phyloP scores from a whole-genome alignment of 129 eudicot genomes.

The Sambucus nigra region DNA sequence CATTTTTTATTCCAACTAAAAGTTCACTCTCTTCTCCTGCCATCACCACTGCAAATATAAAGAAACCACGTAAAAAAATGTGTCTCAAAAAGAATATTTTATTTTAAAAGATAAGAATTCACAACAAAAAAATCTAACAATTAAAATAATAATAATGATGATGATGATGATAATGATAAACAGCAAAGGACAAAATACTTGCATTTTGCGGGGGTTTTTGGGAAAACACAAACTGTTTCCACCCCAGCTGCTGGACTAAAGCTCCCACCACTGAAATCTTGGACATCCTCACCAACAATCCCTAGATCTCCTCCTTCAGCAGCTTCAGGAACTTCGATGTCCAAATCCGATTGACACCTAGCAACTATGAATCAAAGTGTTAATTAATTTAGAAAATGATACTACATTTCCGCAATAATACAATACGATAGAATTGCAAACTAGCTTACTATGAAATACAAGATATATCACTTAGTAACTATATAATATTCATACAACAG shows the following conservation, averaged over 20 bases:
- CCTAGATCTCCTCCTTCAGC: conserved; percentile 54
- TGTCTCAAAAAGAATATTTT: neutral
- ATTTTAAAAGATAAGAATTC: neutral
- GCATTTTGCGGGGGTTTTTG: conserved; percentile 62
- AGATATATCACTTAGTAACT: neutral
- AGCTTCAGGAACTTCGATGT: conserved; percentile 44
- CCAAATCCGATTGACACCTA: conserved; percentile 68
- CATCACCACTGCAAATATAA: conserved; percentile 43
- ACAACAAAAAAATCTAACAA: too few relatives aligned
- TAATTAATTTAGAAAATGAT: too few relatives aligned
- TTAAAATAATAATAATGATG: too few relatives aligned
- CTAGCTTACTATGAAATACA: neutral
- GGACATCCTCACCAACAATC: conserved; percentile 63
- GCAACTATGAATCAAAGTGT: conserved; percentile 39
- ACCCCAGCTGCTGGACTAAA: conserved; percentile 74
- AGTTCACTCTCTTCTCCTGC: conserved; percentile 87
- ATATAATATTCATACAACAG: neutral
- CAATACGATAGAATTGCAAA: neutral
- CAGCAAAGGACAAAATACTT: conserved; percentile 9
- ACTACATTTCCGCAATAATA: neutral
- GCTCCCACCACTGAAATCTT: conserved; percentile 48
- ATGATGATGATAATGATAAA: too few relatives aligned
- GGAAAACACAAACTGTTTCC: conserved; percentile 87
- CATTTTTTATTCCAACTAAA: too few relatives aligned
- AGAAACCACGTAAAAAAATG: neutral